These are phyloP conservation scores for Leccinum longicurvipes DNA, from an alignment of 768 basidiomycete genomes.

Conservation along the genomic window DNA sequence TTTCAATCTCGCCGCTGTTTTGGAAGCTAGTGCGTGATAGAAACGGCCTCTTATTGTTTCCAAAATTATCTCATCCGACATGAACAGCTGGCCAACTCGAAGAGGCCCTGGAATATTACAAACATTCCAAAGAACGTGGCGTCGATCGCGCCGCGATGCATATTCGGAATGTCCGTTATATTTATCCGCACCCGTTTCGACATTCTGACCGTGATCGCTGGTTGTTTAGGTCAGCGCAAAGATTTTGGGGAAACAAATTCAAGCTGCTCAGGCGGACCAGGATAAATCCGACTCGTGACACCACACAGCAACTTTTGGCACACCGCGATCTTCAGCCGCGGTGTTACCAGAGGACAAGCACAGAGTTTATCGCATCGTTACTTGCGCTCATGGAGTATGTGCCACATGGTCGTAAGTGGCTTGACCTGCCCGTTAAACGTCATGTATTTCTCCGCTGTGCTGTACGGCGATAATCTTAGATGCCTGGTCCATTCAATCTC, in stretches of 20 bases:
- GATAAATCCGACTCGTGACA: conserved; percentile 33
- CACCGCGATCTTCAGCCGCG: conserved; percentile 1
- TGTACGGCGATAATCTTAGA: conserved; percentile 11
- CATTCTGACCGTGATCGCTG: conserved; percentile 9
- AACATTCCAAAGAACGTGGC: conserved; percentile 71
- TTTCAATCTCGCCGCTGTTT: conserved; percentile 87
- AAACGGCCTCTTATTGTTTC: conserved; percentile 33
- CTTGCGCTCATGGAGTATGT: conserved; percentile 7
- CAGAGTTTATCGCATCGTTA: conserved; percentile 13
- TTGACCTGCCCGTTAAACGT: conserved; percentile 5
- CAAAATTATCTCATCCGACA: conserved; percentile 29
- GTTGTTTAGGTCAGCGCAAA: conserved; percentile 70
- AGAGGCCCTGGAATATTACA: conserved; percentile 79
- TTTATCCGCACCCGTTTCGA: conserved; percentile 15
- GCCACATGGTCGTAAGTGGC: conserved; percentile 13
- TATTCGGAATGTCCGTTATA: conserved; percentile 67
- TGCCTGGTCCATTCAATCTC: conserved; percentile 28
- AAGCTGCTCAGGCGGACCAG: conserved; percentile 30
- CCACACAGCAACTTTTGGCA: background rate
- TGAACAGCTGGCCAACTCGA: conserved; percentile 70
- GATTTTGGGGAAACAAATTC: conserved; percentile 61
- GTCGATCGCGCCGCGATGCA: conserved; percentile 81
- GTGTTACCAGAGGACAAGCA: conserved; percentile 8
- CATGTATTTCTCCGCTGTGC: conserved; percentile 8
- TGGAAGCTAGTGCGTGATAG: conserved; percentile 74